A percentile compares a stretch with the other conserved stretches of the same genome.
Evolutionary conservation across 495 filamentous ascomycete species (phyloP).

Genomic region (Xylaria curta): DNA sequence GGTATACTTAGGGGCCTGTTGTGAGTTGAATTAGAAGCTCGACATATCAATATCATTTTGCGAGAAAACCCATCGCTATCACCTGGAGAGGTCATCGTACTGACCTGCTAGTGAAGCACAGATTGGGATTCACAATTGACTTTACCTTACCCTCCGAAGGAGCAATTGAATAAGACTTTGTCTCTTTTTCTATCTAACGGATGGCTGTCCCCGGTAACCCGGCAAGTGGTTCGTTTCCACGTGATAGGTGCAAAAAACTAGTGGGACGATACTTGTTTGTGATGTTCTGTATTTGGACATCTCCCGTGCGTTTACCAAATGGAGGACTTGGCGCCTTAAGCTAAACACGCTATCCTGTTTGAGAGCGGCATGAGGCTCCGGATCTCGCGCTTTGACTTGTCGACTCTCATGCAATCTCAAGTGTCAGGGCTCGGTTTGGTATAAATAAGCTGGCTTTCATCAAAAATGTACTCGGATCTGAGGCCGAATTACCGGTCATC

Average conservation of each 20-base stretch:
- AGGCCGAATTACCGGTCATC: not conserved
- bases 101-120: too few species aligned
- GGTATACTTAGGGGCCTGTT: too few species aligned
- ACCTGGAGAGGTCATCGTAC: not conserved
- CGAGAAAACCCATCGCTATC: not conserved
- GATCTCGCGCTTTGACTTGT: not conserved
- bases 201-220: not conserved
- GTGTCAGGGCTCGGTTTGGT: not conserved
- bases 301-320: conserved; percentile 24
- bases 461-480: not conserved
- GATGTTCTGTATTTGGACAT: conserved; percentile 4
- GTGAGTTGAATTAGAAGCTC: too few species aligned
- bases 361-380: conserved; percentile 19
- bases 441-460: not conserved
- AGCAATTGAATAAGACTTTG: not conserved
- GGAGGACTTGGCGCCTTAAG: conserved; percentile 8
- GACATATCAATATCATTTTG: too few species aligned
- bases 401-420: not conserved
- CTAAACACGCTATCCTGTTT: conserved; percentile 14
- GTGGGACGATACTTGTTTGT: not conserved
- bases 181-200: not conserved
- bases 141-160: not conserved
- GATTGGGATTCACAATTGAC: not conserved
- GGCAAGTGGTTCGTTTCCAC: not conserved
- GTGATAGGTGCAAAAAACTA: conserved; percentile 25